Evolutionary conservation across 2,329 filamentous ascomycete species (phyloP).

Genomic region (Alternaria triticina): DNA sequence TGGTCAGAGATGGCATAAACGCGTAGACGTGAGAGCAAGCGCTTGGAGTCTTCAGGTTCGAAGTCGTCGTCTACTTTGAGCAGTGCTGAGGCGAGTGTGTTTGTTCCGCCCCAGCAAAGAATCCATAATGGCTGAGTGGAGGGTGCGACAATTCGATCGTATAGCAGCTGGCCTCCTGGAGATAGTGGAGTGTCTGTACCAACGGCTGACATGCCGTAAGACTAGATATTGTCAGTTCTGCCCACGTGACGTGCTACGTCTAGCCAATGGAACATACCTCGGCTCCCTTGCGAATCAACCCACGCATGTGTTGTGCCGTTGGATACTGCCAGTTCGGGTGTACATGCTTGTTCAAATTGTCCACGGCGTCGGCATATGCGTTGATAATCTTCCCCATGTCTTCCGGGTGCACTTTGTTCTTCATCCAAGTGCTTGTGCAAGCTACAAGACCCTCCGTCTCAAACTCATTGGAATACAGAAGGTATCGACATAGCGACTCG

Average conservation of each 20-base stretch:
- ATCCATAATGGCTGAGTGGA: slow-evolving; percentile 58
- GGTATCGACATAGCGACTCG: slow-evolving; percentile 47
- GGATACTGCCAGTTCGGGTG: slow-evolving; percentile 45
- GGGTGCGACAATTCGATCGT: slow-evolving; percentile 49
- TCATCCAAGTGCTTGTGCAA: slow-evolving; percentile 51
- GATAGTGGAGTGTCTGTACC: slow-evolving; percentile 46
- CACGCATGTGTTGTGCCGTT: slow-evolving; percentile 30
- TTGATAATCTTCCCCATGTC: slow-evolving; percentile 47
- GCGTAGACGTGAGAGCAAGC: slow-evolving; percentile 41
- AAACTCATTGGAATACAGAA: slow-evolving; percentile 49
- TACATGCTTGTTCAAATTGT: slow-evolving; percentile 59
- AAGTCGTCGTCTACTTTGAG: slow-evolving; percentile 46
- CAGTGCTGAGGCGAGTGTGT: slow-evolving; percentile 59
- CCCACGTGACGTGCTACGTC: neutral
- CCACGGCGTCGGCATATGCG: slow-evolving; percentile 42
- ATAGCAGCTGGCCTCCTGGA: slow-evolving; percentile 54
- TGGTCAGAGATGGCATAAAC: slow-evolving; percentile 63
- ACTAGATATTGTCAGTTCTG: slow-evolving; percentile 20
- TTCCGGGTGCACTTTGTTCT: slow-evolving; percentile 40
- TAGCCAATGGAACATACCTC: slow-evolving; percentile 27
- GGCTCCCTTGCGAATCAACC: slow-evolving; percentile 38
- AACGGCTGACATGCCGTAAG: slow-evolving; percentile 49
- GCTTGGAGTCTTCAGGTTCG: slow-evolving; percentile 42
- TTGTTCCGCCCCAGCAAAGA: slow-evolving; percentile 61
- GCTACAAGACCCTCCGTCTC: slow-evolving; percentile 50